phyloP scores from a whole-genome alignment of 2,329 filamentous ascomycete species.

The Cercospora zeae-maydis region DNA sequence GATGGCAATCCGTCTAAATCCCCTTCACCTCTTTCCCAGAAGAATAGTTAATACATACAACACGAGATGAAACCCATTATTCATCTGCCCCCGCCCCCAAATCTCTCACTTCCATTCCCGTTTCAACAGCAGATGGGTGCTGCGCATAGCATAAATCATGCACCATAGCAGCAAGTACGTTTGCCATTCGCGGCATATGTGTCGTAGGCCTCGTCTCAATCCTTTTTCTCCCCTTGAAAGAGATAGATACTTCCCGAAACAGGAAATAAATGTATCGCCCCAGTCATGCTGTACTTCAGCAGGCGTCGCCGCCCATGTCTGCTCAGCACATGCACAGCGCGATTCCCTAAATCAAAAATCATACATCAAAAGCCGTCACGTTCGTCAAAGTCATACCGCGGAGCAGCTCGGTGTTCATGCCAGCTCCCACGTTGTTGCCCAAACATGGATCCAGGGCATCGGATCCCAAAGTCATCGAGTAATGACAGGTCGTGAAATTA shows the following conservation, averaged over 20 bases:
- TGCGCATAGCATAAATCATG: not conserved
- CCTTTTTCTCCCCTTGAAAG: not conserved
- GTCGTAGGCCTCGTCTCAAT: not conserved
- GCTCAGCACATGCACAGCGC: not conserved
- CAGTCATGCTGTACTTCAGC: not conserved
- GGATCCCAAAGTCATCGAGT: not conserved
- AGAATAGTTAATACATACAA: not conserved
- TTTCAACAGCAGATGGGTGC: not conserved
- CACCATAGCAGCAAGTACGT: not conserved
- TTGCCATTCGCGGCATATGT: not conserved
- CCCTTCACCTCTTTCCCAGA: not conserved
- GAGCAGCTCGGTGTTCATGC: not conserved
- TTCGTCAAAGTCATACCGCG: not conserved
- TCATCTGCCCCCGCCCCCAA: too few species aligned
- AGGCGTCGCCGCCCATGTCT: not conserved
- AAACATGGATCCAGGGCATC: not conserved
- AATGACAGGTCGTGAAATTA: slow-evolving; percentile 6
- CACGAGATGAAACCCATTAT: not conserved
- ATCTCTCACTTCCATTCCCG: not conserved
- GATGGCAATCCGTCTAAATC: too few species aligned
- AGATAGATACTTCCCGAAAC: not conserved
- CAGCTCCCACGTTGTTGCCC: not conserved
- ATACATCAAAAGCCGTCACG: not conserved
- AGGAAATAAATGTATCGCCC: not conserved
- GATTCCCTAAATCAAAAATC: not conserved